Evolutionary conservation across 1,139 yeast genomes (phyloP).

Genomic region (Hyphopichia khmerensis): DNA sequence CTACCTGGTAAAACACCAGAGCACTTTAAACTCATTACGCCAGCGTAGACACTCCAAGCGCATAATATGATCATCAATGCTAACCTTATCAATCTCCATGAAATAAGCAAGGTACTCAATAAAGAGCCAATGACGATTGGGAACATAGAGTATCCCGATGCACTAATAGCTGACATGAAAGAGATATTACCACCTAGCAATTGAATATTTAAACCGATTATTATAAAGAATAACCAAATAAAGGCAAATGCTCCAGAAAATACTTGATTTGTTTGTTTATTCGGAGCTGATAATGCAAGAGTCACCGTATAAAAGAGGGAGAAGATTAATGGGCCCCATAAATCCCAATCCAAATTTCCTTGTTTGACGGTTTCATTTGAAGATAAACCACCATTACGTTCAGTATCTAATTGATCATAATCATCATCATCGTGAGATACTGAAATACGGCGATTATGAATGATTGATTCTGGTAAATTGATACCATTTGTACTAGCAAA

Average conservation of each 20-base stretch:
- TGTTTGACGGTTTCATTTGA: conserved; percentile 18
- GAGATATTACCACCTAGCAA: conserved; percentile 69
- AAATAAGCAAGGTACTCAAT: conserved; percentile 53
- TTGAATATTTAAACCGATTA: conserved; percentile 69
- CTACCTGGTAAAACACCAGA: conserved; percentile 71
- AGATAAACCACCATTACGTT: conserved; percentile 12
- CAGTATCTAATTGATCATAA: conserved; percentile 8
- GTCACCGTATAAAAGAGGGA: conserved; percentile 62
- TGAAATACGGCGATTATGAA: conserved; percentile 28
- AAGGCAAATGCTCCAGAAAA: conserved; percentile 50
- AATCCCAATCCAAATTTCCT: conserved; percentile 69
- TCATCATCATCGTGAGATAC: conserved; percentile 29
- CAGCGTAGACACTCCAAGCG: conserved; percentile 72
- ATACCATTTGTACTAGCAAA: conserved; percentile 49
- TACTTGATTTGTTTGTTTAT: conserved; percentile 41
- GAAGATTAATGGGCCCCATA: conserved; percentile 87
- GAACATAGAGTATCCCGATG: conserved; percentile 78
- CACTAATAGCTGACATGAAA: conserved; percentile 76
- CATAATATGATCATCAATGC: conserved; percentile 53
- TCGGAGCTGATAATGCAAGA: conserved; percentile 45
- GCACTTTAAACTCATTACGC: conserved; percentile 63
- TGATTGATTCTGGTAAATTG: conserved; percentile 39
- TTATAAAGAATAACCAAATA: conserved; percentile 57
- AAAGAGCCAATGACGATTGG: conserved; percentile 70
- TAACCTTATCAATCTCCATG: conserved; percentile 55